These are phyloP conservation scores for Ascochyta rabiei DNA, from an alignment of 2,329 filamentous ascomycete species.

Conservation along the genomic window DNA sequence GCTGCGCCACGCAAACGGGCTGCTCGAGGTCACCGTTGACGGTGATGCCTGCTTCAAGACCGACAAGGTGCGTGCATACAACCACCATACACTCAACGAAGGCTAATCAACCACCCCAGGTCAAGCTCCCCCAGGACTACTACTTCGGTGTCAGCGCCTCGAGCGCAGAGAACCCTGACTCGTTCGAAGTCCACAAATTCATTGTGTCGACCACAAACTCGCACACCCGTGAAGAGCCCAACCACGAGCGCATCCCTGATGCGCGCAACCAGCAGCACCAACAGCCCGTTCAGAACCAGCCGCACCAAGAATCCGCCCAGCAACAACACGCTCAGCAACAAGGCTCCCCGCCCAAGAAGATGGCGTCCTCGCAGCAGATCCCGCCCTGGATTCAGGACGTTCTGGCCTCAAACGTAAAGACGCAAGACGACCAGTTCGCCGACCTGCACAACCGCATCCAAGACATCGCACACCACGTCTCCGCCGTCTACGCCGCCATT, in stretches of 20 bases:
- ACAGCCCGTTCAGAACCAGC: slow-evolving; percentile 25
- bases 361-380: slow-evolving; percentile 37
- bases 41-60: slow-evolving; percentile 82
- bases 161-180: slow-evolving; percentile 89
- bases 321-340: slow-evolving; percentile 33
- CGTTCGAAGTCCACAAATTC: slow-evolving; percentile 91
- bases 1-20: slow-evolving; percentile 68
- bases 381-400: slow-evolving; percentile 51
- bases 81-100: no score
- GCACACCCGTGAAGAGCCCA: slow-evolving; percentile 43
- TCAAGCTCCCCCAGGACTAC: slow-evolving; percentile 80
- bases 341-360: slow-evolving; percentile 29
- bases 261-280: slow-evolving; percentile 40
- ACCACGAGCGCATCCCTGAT: slow-evolving; percentile 34
- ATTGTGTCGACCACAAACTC: slow-evolving; percentile 65
- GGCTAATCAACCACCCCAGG: slow-evolving; percentile 50
- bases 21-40: slow-evolving; percentile 82
- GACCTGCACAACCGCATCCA: slow-evolving; percentile 88
- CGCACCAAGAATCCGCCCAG: slow-evolving; percentile 41
- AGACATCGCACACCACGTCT: slow-evolving; percentile 71
- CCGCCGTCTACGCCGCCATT: slow-evolving; percentile 65
- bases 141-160: slow-evolving; percentile 86
- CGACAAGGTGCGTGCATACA: slow-evolving; percentile 57
- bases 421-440: slow-evolving; percentile 68
- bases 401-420: slow-evolving; percentile 53